Conservation (phyloP, 2,329 filamentous ascomycete species). For the Microascus cirrosus region DNA sequence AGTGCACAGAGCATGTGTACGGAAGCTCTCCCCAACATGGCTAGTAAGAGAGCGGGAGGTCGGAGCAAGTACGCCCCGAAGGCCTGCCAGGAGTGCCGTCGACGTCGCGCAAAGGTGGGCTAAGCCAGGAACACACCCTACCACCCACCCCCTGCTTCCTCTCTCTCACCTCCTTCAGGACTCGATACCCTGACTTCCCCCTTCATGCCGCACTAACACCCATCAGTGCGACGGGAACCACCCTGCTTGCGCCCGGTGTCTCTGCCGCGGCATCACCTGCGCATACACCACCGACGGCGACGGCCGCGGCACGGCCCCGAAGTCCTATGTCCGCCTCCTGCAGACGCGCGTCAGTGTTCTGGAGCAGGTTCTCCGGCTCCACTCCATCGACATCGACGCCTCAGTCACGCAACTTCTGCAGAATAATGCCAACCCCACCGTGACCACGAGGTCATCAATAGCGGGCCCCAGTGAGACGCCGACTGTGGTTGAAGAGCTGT, state of each 20-base stretch:
- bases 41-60: background rate
- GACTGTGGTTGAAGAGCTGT: background rate
- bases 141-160: background rate
- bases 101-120: conserved; percentile 20
- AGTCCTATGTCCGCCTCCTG: background rate
- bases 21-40: background rate
- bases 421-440: background rate
- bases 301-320: background rate
- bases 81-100: conserved; percentile 24
- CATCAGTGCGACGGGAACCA: background rate
- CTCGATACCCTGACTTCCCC: background rate
- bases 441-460: too few relatives aligned
- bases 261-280: conserved; percentile 16
- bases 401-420: background rate
- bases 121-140: background rate
- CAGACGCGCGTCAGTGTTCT: background rate
- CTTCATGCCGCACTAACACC: background rate
- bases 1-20: too few relatives aligned
- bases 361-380: background rate
- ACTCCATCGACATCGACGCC: background rate
- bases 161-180: background rate
- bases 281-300: conserved; percentile 12
- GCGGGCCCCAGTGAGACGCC: background rate
- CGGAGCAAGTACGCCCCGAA: conserved; percentile 11
- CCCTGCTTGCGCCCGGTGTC: conserved; percentile 11